Conservation (phyloP, 2,329 filamentous ascomycete species). For the Monilinia polystroma region DNA sequence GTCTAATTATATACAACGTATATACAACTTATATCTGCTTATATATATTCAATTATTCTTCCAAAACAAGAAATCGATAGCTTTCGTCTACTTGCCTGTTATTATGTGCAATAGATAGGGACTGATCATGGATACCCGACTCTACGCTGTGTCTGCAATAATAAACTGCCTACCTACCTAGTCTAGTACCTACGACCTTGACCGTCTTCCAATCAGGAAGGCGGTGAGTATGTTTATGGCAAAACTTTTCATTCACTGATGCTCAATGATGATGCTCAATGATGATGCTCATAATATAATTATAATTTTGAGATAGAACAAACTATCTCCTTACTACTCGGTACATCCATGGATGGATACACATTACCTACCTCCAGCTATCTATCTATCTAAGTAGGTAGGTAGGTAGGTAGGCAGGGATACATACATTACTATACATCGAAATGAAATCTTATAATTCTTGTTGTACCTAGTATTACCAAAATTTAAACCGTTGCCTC, state of each 20-base stretch:
- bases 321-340: too few relatives aligned
- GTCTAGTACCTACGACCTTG: too few relatives aligned
- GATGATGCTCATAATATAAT: conserved; percentile 1
- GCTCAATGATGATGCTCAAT: conserved; percentile 7
- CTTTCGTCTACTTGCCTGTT: too few relatives aligned
- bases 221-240: not conserved
- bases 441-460: not conserved
- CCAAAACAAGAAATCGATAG: conserved; percentile 8
- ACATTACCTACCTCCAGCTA: too few relatives aligned
- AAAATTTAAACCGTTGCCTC: not conserved
- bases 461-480: not conserved
- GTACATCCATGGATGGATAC: too few relatives aligned
- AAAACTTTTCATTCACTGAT: not conserved
- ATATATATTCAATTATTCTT: not conserved
- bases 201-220: not conserved
- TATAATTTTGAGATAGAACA: not conserved
- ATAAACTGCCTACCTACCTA: not conserved
- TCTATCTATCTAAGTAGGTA: too few relatives aligned
- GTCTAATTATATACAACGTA: too few relatives aligned
- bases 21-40: not conserved
- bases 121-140: too few relatives aligned
- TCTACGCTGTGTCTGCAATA: too few relatives aligned
- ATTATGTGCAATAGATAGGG: too few relatives aligned
- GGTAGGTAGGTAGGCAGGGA: not conserved
- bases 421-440: too few relatives aligned